Evolutionary conservation across 2,329 filamentous ascomycete species (phyloP), one percentile per base, ranked within the genome.

Genomic region (Albifimbria verrucaria): DNA sequence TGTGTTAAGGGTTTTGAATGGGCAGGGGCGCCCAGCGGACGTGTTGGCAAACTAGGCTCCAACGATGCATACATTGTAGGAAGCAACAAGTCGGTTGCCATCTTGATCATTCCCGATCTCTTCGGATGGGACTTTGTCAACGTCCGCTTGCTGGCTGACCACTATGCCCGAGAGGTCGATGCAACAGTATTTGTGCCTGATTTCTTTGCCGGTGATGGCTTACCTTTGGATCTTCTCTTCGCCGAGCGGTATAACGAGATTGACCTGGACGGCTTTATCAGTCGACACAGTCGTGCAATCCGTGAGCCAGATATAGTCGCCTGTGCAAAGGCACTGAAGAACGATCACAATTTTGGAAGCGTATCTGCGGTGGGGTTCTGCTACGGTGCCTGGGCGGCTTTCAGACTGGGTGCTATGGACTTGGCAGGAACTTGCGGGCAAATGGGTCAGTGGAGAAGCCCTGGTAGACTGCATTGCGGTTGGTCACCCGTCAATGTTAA

Each of bases 361-460:
- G 55, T 78, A 11, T 77, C 65, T 3, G 77, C 74, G 0, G 63
- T 78, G 2, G 78, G 78, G 2, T 81, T 70, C 58, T 81, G 78
- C 64, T 81, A 72, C 50, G 78, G 78, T 15, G 77, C 76, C 6
- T 81, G 78, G 79, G 78, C 74, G 1, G 68, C 67, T 3, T 74
- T 79, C 52, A 72, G 73, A 1, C 71, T 82, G 0, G 79, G 69
- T 0, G 68, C 72, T 2, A 53, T 51, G 10, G 72, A 73, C 53
- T 55, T 7, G 11, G 21, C 4, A 10, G 41, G 15, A 7, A 43
- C 41, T 43, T n/a, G n/a, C n/a, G n/a, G n/a, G n/a, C n/a, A n/a
- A n/a, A n/a, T n/a, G n/a, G n/a, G n/a, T n/a, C n/a, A n/a, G n/a
- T n/a, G n/a, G n/a, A 43, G 9, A 21, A 0, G 61, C 62, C 2